These are phyloP conservation scores for Phytopythium boreale DNA, from an alignment of 352 stramenopile species.

Conservation along the genomic window DNA sequence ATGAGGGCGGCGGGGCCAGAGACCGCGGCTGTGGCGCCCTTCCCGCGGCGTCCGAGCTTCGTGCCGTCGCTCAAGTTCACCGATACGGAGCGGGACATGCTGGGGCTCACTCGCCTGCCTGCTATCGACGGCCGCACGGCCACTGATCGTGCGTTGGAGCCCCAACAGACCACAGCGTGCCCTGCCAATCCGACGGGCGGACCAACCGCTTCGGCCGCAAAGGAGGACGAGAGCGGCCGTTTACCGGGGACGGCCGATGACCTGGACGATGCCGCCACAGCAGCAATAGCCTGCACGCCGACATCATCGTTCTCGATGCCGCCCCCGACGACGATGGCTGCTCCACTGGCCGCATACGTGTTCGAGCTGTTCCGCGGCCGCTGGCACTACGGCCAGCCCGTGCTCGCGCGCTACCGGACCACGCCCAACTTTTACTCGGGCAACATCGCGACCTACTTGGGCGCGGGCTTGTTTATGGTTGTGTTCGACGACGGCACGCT, in stretches of 20 bases:
- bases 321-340: not conserved
- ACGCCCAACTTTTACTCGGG: constrained; percentile 79
- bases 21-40: not conserved
- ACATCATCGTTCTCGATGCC: not conserved
- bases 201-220: not conserved
- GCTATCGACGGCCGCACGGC: not conserved
- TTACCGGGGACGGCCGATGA: not conserved
- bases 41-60: not conserved
- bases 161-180: not conserved
- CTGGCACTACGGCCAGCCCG: constrained; percentile 58
- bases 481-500: constrained; percentile 76
- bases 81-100: constrained; percentile 1
- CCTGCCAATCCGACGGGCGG: not conserved
- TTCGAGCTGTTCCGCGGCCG: constrained; percentile 55
- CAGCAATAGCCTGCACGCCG: not conserved
- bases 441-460: constrained; percentile 75
- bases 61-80: constrained; percentile 7
- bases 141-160: not conserved
- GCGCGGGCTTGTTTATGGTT: constrained; percentile 66
- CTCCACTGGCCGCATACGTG: constrained; percentile 4
- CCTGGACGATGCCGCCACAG: not conserved
- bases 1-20: not conserved
- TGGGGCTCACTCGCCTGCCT: not conserved
- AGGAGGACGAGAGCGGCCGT: not conserved
- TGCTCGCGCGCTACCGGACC: constrained; percentile 67